Conservation (phyloP, 2,329 filamentous ascomycete species). For the Rhynchosporium agropyri region DNA sequence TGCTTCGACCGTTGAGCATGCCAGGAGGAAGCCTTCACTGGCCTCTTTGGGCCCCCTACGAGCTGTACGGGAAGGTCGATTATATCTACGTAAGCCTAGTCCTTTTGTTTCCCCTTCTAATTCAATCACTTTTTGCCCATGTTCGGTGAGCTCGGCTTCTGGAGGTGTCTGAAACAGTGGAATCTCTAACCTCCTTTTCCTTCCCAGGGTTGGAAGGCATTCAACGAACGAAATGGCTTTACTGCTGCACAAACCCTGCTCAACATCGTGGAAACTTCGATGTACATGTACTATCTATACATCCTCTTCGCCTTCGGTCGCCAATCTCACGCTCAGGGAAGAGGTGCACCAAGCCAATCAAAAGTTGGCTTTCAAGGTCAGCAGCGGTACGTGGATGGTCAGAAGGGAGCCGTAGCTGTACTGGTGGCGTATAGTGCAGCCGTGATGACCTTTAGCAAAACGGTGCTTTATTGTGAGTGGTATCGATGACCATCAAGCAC, state of each 20-base stretch:
- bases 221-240: constrained; percentile 62
- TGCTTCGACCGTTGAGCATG: constrained; percentile 69
- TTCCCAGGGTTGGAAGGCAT: constrained; percentile 57
- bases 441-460: constrained; percentile 69
- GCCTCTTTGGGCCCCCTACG: constrained; percentile 67
- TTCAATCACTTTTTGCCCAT: neutral
- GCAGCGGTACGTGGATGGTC: constrained; percentile 54
- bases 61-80: constrained; percentile 66
- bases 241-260: constrained; percentile 62
- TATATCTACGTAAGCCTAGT: constrained; percentile 56
- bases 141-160: neutral
- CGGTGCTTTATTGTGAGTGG: constrained; percentile 64
- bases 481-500: neutral
- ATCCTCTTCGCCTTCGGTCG: constrained; percentile 51
- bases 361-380: constrained; percentile 50
- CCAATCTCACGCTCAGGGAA: constrained; percentile 37
- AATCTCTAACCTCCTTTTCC: neutral
- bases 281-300: constrained; percentile 62
- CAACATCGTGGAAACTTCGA: constrained; percentile 61
- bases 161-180: neutral
- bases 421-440: constrained; percentile 61
- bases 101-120: neutral
- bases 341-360: constrained; percentile 39
- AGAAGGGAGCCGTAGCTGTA: constrained; percentile 55
- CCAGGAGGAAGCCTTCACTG: constrained; percentile 62